Base-by-base conservation (phyloP, 139 green algal genomes). In the Chlorella ohadii region DNA sequence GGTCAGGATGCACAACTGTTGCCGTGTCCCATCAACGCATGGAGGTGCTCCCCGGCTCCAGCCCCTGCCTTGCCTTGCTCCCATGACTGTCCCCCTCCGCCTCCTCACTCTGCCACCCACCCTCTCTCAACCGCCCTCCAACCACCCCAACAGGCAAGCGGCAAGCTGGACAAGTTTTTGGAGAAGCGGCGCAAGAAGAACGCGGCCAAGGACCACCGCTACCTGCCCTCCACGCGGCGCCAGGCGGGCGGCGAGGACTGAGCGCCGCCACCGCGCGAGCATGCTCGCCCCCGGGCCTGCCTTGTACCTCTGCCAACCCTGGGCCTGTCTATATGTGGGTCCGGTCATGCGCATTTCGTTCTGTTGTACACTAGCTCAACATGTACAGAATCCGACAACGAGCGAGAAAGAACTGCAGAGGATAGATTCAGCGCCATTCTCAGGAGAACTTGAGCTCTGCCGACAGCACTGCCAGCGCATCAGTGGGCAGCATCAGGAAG, bases 161-260 rank as follows among this genome's bases (percentile, higher is more conserved):
- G 95, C 82, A 59, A 83, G 79, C 90, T 98, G 86, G 94, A 98
- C 65, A 94, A 94, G 84, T 97, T 90, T 85, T 93, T 98, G 90
- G 91, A 90, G 63, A 98, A 98, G 91, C 87, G 92, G 78, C 86
- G 93, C 44, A 94, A 93, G 84, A 94, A 94, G 83, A 98, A 98
- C 83, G 95, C 95, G 12, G 83, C 92, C 61, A 98, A 97, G 86
- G 95, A 98, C 81, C 95, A 98, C 88, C 86, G 91, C 38, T 94
- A 94, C 81, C 64, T 96, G 59, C 93, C 93, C 0, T 67, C 34
- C 0, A 41, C 34, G 33, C 83, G 88, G 3, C 74, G 82, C 28
- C 41, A 31, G 22, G 33, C 9, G n/a, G 78, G 61, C 28, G 77
- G 77, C 61, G 39, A 38, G 63, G 41, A 83, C 23, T 73, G 36